Evolutionary conservation across 2,329 filamentous ascomycete species (phyloP).

Genomic region (Westerdykella aurantiaca): DNA sequence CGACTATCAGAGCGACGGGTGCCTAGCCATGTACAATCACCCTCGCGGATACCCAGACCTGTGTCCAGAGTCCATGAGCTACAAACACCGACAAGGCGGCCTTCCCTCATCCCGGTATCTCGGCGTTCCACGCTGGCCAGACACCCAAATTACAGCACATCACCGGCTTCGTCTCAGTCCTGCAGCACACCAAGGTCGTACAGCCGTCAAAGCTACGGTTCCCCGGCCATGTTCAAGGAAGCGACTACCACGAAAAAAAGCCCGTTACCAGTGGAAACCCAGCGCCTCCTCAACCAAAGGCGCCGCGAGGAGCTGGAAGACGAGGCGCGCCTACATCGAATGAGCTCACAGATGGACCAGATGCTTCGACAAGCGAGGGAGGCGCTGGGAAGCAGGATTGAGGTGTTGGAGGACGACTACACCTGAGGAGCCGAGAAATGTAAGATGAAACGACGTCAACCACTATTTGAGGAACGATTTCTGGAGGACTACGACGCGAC

Average conservation of each 20-base stretch:
- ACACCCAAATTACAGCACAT: constrained; percentile 14
- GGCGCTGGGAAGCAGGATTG: constrained; percentile 58
- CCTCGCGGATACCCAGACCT: constrained; percentile 34
- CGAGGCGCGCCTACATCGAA: constrained; percentile 70
- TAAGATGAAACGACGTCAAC: background rate
- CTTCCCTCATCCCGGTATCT: constrained; percentile 42
- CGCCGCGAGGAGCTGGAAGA: constrained; percentile 69
- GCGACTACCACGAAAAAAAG: constrained; percentile 17
- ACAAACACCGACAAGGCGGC: constrained; percentile 20
- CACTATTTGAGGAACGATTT: background rate
- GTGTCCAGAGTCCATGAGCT: constrained; percentile 15
- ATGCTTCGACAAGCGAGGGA: constrained; percentile 88
- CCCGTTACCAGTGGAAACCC: constrained; percentile 58
- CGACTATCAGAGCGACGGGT: constrained; percentile 30
- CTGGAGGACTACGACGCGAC: no score
- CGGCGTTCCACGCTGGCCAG: constrained; percentile 33
- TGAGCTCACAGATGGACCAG: constrained; percentile 72
- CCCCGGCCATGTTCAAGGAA: constrained; percentile 20
- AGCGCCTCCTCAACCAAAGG: constrained; percentile 65
- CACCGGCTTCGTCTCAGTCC: constrained; percentile 8
- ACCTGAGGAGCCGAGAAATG: constrained; percentile 5
- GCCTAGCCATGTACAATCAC: constrained; percentile 19
- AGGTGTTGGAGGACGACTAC: constrained; percentile 27
- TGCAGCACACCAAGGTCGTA: constrained; percentile 19
- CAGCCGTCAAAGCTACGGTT: constrained; percentile 29